Conservation (phyloP, 345 rosid genomes). For the Salix suchowensis region DNA sequence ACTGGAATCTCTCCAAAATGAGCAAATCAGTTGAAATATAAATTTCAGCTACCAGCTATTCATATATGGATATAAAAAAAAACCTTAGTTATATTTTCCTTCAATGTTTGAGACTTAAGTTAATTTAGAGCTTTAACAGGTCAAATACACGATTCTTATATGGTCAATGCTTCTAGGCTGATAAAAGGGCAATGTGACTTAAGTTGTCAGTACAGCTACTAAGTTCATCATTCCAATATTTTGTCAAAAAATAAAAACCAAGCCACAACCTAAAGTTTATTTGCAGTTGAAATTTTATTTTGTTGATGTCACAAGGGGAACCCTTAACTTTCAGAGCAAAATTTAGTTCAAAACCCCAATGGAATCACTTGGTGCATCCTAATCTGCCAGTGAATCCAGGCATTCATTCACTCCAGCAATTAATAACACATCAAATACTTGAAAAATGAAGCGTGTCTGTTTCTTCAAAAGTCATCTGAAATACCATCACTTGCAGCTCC, state of each 20-base stretch:
- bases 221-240: neutral
- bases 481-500: constrained; percentile 98
- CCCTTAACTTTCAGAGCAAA: neutral
- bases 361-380: neutral
- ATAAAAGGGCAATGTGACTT: neutral
- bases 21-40: neutral
- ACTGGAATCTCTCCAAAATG: neutral
- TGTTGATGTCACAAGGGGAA: neutral
- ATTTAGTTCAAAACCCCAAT: neutral
- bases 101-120: neutral
- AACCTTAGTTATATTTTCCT: neutral
- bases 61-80: neutral
- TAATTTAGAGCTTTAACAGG: neutral
- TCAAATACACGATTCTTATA: neutral
- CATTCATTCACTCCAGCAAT: neutral
- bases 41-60: neutral
- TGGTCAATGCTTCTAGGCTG: neutral
- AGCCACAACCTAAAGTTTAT: neutral
- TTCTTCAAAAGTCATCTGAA: constrained; percentile 9
- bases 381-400: neutral
- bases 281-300: neutral
- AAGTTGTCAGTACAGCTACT: neutral
- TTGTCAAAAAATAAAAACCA: neutral
- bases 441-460: neutral
- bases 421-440: constrained; percentile 3